phyloP scores from a whole-genome alignment of 805 yeast species.

The Candida maesae region DNA sequence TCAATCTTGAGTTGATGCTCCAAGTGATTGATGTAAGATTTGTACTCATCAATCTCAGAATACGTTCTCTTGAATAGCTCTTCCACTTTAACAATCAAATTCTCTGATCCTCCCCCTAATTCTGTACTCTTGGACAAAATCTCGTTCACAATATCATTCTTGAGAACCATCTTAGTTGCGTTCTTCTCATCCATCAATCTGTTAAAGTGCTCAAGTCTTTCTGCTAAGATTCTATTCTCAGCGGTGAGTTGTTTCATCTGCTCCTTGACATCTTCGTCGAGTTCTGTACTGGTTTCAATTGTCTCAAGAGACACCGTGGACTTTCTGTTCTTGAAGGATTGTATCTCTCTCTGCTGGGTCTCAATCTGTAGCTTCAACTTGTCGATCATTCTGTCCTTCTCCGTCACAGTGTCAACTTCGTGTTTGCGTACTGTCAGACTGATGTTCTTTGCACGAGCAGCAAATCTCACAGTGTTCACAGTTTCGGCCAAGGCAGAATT shows the following conservation, averaged over 20 bases:
- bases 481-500: constrained; percentile 68
- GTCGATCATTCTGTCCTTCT: constrained; percentile 49
- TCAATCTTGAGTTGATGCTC: constrained; percentile 45
- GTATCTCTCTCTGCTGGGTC: constrained; percentile 52
- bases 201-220: constrained; percentile 64
- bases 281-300: constrained; percentile 4
- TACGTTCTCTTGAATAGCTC: constrained; percentile 43
- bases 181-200: constrained; percentile 59
- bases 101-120: constrained; percentile 31
- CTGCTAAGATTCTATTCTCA: constrained; percentile 62
- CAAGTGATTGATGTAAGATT: constrained; percentile 54
- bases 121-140: constrained; percentile 37
- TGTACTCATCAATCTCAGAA: constrained; percentile 54
- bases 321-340: constrained; percentile 29
- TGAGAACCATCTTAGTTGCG: constrained; percentile 49
- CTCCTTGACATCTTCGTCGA: constrained; percentile 24
- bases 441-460: constrained; percentile 88
- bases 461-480: constrained; percentile 82
- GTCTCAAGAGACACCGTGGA: constrained; percentile 3
- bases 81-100: constrained; percentile 42
- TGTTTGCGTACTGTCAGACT: constrained; percentile 60
- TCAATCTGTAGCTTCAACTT: constrained; percentile 59
- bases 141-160: constrained; percentile 59
- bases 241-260: constrained; percentile 46
- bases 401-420: constrained; percentile 35